Base-by-base conservation (phyloP, 2,329 filamentous ascomycete species). In the Calonectria montana region DNA sequence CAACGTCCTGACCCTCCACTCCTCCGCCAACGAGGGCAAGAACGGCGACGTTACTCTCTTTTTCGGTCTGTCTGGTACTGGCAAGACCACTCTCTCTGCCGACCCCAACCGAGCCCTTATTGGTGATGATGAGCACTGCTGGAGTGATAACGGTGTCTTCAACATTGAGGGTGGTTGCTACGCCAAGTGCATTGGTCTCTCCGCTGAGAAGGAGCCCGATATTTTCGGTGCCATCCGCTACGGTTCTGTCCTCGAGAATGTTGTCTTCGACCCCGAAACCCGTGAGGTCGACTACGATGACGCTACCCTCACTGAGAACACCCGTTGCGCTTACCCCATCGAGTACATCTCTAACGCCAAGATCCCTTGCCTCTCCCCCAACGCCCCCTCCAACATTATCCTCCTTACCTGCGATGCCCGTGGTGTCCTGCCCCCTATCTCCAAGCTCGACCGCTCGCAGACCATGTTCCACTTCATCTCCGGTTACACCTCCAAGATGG, bases 391-490 rank as follows among this genome's bases (percentile, higher is more conserved):
- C 85, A 99, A 99, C 92, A 98, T 99, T 86, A 94, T 99, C 83
- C 93, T 99, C 79, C 92, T 99, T 80, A 99, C 97, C 74, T 99
- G 97, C 88, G 97, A 99, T 81, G 97, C 97, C 72, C 95, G 97
- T 78, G 97, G 97, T 88, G 97, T 99, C 62, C 92, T 99, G 69
- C 97, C 97, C 69, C 97, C 97, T 61, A 98, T 99, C 87, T 98
- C 95, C 81, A 98, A 98, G 90, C 93, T 99, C 83, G 92, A 94
- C 89, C 91, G 93, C 76, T 92, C 94, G 81, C 97, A 98, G 88
- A 98, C 95, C 85, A 98, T 99, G 96, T 99, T 98, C 93, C 97
- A 99, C 91, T 99, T 99, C 92, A 99, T 99, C 87, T 97, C 94
- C 21, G 97, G 97, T 80, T 99, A 99, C 91, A 99, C 97, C 76